Percentiles rank a stretch among this genome's conserved stretches.
Conservation (phyloP, 352 stramenopile genomes). For the Aphanomyces stellatus region DNA sequence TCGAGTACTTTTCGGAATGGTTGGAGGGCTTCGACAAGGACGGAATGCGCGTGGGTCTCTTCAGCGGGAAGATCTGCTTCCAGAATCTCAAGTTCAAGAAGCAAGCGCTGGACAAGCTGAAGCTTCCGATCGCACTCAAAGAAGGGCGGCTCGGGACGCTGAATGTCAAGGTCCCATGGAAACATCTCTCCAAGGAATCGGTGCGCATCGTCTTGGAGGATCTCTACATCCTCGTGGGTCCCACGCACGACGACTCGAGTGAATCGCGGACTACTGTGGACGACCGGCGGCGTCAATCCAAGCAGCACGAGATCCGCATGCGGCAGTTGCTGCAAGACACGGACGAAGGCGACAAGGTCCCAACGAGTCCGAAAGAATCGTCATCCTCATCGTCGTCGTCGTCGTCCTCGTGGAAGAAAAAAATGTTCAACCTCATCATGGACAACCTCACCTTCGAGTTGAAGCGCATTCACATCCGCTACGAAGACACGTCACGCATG, state of each 20-base stretch:
- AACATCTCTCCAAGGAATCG: conserved; percentile 63
- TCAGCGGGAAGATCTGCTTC: conserved; percentile 77
- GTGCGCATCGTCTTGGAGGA: conserved; percentile 74
- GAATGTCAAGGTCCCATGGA: conserved; percentile 79
- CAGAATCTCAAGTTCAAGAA: conserved; percentile 63
- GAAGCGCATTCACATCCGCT: conserved; percentile 72
- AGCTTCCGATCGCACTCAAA: conserved; percentile 70
- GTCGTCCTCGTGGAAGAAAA: conserved; percentile 41
- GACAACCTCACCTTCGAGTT: conserved; percentile 81
- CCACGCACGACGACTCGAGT: conserved; percentile 36
- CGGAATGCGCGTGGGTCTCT: conserved; percentile 83
- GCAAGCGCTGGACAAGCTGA: conserved; percentile 62
- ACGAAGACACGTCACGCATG: conserved; percentile 64
- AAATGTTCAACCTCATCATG: conserved; percentile 74
- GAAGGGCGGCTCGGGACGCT: conserved; percentile 52
- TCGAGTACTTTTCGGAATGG: conserved; percentile 83
- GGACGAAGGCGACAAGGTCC: conserved; percentile 25
- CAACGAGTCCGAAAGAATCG: neutral
- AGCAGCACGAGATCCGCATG: conserved; percentile 76
- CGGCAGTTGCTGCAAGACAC: conserved; percentile 63
- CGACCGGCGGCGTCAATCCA: conserved; percentile 56
- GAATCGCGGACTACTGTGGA: conserved; percentile 42
- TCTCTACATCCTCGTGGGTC: conserved; percentile 62
- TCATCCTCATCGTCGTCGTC: neutral
- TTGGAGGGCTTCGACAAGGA: conserved; percentile 74